Evolutionary conservation across 805 yeast genomes (phyloP).

Genomic region (Torulaspora franciscae): DNA sequence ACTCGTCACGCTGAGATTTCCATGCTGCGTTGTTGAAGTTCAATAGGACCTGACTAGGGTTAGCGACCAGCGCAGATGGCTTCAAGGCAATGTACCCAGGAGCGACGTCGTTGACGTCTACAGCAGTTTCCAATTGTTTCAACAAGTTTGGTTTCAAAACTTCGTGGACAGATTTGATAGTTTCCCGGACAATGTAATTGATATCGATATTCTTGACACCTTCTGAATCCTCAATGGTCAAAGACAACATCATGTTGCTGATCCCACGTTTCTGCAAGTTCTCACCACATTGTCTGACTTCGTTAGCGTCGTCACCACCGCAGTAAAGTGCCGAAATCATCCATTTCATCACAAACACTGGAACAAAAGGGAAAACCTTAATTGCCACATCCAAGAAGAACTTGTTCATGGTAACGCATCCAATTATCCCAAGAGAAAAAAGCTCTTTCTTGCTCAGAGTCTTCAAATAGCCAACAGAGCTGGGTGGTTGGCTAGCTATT

Average conservation of each 20-base stretch:
- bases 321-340: conserved; percentile 80
- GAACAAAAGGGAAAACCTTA: conserved; percentile 67
- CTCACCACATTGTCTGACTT: conserved; percentile 68
- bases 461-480: conserved; percentile 42
- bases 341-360: conserved; percentile 61
- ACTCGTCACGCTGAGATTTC: conserved; percentile 44
- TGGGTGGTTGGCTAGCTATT: conserved; percentile 19
- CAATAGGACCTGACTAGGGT: conserved; percentile 69
- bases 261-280: conserved; percentile 68
- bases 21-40: conserved; percentile 58
- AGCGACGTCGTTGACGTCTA: conserved; percentile 62
- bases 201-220: conserved; percentile 62
- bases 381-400: conserved; percentile 57
- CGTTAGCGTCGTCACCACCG: conserved; percentile 76
- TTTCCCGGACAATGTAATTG: conserved; percentile 54
- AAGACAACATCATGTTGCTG: conserved; percentile 90
- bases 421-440: conserved; percentile 62
- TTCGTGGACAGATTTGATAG: conserved; percentile 59
- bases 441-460: conserved; percentile 52
- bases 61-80: conserved; percentile 81
- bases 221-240: conserved; percentile 89
- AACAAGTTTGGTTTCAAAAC: conserved; percentile 70
- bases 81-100: conserved; percentile 91
- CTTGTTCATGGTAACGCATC: conserved; percentile 61
- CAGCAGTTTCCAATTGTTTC: conserved; percentile 44